Percentiles rank a stretch among this genome's conserved stretches.
These are phyloP conservation scores for Anisodus tanguticus DNA, from an alignment of 257 asterid species.

Conservation along the genomic window DNA sequence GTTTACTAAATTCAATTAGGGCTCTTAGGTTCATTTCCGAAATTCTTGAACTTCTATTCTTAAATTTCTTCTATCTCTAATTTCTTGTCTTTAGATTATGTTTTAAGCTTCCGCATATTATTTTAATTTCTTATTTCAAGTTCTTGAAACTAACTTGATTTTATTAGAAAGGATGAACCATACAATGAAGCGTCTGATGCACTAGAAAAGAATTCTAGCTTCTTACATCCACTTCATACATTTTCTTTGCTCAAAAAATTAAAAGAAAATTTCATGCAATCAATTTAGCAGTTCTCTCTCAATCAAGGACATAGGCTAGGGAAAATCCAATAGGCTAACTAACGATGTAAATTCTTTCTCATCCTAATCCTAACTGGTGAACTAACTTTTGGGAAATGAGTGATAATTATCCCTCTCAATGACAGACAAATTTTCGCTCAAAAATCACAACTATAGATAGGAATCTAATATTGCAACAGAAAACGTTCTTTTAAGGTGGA, in stretches of 20 bases:
- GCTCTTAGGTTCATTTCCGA: not conserved
- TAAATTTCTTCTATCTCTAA: not conserved
- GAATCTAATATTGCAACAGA: conserved; percentile 9
- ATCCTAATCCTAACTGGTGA: not conserved
- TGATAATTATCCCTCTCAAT: not conserved
- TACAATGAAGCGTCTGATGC: not conserved
- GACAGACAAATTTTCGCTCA: not conserved
- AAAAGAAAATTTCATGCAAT: not conserved
- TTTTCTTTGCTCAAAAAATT: not conserved
- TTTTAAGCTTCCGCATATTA: not conserved
- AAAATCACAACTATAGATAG: not conserved
- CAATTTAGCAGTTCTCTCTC: not conserved
- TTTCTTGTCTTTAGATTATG: not conserved
- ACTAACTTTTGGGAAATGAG: not conserved
- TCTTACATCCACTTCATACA: not conserved
- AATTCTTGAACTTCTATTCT: not conserved
- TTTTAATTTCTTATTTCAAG: not conserved
- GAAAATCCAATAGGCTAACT: not conserved
- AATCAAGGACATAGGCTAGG: not conserved
- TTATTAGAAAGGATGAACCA: not conserved
- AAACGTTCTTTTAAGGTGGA: not conserved
- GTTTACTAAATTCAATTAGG: not conserved
- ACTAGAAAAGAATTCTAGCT: conserved; percentile 7
- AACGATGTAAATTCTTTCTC: not conserved
- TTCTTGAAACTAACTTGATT: not conserved